phyloP scores from a whole-genome alignment of 2,329 filamentous ascomycete genomes.

The Pseudonectria buxi region DNA sequence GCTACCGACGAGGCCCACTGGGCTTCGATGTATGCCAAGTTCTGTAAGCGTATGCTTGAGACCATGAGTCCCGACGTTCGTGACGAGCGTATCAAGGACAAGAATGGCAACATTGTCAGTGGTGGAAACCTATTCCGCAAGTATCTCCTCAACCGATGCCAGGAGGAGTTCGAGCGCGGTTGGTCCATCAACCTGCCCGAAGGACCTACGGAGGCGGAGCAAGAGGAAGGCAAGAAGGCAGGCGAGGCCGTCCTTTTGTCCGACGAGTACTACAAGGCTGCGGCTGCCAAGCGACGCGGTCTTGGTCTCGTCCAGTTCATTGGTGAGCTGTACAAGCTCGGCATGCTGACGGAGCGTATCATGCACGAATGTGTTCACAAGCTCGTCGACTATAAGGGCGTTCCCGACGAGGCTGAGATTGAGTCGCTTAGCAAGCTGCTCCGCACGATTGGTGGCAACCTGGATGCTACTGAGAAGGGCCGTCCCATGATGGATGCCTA shows the following conservation, averaged over 20 bases:
- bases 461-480: constrained; percentile 79
- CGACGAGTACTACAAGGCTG: constrained; percentile 92
- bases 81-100: constrained; percentile 91
- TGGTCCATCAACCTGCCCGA: constrained; percentile 84
- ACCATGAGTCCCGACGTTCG: constrained; percentile 92
- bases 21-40: constrained; percentile 98
- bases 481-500: constrained; percentile 85
- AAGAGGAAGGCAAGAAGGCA: constrained; percentile 40
- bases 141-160: constrained; percentile 95
- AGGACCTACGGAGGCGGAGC: constrained; percentile 62
- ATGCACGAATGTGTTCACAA: constrained; percentile 99
- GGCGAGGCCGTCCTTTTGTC: constrained; percentile 78
- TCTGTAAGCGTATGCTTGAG: constrained; percentile 95
- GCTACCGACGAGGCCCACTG: constrained; percentile 97
- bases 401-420: constrained; percentile 91
- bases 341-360: constrained; percentile 97
- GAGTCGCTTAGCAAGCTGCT: constrained; percentile 93
- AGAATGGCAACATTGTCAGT: constrained; percentile 77
- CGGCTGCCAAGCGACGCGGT: constrained; percentile 91
- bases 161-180: constrained; percentile 97
- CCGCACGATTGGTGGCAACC: constrained; percentile 80
- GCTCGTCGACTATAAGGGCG: constrained; percentile 87
- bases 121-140: constrained; percentile 96
- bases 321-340: constrained; percentile 96
- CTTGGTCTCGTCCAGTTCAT: constrained; percentile 99